phyloP scores from a whole-genome alignment of 2,329 filamentous ascomycete genomes.

The Calonectria multiphialidica region DNA sequence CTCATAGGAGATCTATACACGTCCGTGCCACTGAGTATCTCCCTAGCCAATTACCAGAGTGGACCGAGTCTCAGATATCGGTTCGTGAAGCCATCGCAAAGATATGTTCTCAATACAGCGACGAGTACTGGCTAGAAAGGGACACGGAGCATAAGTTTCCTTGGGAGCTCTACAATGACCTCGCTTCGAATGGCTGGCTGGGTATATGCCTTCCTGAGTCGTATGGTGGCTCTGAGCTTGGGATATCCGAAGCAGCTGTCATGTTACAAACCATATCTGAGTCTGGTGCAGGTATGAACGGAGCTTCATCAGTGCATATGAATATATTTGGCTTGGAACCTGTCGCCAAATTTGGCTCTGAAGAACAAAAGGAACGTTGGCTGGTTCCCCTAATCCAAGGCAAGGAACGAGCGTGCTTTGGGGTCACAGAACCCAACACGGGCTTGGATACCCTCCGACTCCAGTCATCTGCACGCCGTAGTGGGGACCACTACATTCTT shows the following conservation, averaged over 20 bases:
- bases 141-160: conserved; percentile 24
- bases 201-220: conserved; percentile 24
- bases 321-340: conserved; percentile 30
- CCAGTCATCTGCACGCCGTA: not conserved
- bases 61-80: conserved; percentile 24
- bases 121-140: conserved; percentile 23
- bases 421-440: conserved; percentile 76
- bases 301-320: conserved; percentile 28
- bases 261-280: conserved; percentile 30
- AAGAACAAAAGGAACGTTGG: conserved; percentile 20
- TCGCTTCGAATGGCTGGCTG: conserved; percentile 23
- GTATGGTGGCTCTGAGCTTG: conserved; percentile 19
- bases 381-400: conserved; percentile 17
- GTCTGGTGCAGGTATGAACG: conserved; percentile 24
- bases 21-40: conserved; percentile 18
- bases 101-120: conserved; percentile 17
- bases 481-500: conserved; percentile 12
- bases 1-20: conserved; percentile 2
- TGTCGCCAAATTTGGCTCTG: conserved; percentile 23
- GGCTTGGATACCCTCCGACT: conserved; percentile 25
- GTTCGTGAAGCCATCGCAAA: conserved; percentile 28
- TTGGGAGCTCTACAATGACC: conserved; percentile 19
- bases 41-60: conserved; percentile 19
- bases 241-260: conserved; percentile 16
- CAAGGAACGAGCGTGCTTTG: conserved; percentile 26